Conservation (phyloP, 2,329 filamentous ascomycete genomes). For the Diaporthe batatas region DNA sequence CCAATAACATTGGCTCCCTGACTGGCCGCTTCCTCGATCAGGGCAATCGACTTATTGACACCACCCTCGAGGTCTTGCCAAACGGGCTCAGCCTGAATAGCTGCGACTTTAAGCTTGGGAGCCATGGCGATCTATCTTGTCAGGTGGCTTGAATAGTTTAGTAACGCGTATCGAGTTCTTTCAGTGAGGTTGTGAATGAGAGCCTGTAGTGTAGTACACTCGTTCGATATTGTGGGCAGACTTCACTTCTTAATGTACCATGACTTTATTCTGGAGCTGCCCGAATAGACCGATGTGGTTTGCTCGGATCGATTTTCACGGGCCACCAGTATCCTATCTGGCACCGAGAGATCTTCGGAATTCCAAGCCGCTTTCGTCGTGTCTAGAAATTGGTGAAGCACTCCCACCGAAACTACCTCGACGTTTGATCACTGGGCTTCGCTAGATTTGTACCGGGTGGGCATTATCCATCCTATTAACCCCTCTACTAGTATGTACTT, state of each 20-base stretch:
- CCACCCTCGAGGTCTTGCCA: conserved; percentile 36
- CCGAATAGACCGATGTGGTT: not conserved
- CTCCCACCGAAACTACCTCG: not conserved
- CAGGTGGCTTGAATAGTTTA: not conserved
- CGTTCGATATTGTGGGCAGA: not conserved
- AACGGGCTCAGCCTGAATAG: conserved; percentile 29
- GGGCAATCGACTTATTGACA: conserved; percentile 48
- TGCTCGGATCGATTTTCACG: not conserved
- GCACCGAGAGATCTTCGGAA: not conserved
- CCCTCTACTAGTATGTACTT: not conserved
- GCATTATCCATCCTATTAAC: conserved; percentile 23
- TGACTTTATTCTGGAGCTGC: not conserved
- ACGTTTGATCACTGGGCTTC: not conserved
- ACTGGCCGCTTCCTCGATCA: conserved; percentile 50
- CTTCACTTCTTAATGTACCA: not conserved
- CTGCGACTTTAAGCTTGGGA: conserved; percentile 28
- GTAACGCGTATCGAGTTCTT: too few species aligned
- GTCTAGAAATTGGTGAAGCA: not conserved
- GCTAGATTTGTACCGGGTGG: not conserved
- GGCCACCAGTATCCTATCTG: conserved; percentile 11
- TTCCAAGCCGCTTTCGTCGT: not conserved
- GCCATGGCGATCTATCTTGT: not conserved
- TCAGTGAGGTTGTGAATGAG: not conserved
- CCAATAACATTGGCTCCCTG: conserved; percentile 52
- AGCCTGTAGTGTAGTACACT: too few species aligned